Evolutionary conservation across 2,329 filamentous ascomycete species (phyloP), one percentile per base, ranked within the genome.

Genomic region (Ophiostoma perfectum): DNA sequence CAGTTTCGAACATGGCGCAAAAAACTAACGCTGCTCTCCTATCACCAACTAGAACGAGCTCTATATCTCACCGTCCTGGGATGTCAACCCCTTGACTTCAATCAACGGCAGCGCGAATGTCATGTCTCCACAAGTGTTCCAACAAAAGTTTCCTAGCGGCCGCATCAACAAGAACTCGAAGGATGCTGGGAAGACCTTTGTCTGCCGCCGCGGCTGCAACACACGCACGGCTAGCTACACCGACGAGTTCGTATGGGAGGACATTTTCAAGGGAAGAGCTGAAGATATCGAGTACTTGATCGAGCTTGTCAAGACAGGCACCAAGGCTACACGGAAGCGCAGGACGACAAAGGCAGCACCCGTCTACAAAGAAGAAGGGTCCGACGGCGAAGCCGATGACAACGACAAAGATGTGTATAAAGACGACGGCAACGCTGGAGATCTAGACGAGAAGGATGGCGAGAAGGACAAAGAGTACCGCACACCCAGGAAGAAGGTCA

Each of bases 41-140:
- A 27, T 27, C 27, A 27, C 27, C 27, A 27, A 27, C 27, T 71
- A 92, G 83, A 96, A 97, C 75, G 95, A 99, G 78, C 83, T 97
- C 14, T 99, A 98, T 75, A 88, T 98, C 68, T 96, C 93, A 0
- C 86, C 91, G 0, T 89, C 91, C 36, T 95, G 90, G 79, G 96
- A 99, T 75, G 81, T 90, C 69, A 98, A 97, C 75, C 88, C 94
- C 7, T 80, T 99, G 39, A 87, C 86, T 1, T 94, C 93, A 0
- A 96, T 99, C 78, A 96, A 95, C 75, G 94, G 93, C 66, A 96
- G 90, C 73, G 95, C 93, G 0, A 87, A 81, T 16, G 84, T 99
- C 58, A 83, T 95, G 78, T 98, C 94, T 0, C 82, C 84, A 39
- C 82, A 87, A 8, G 81, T 80, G 0, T 98, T 94, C 77, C 81